Evolutionary conservation across 2,329 filamentous ascomycete genomes (phyloP), one percentile per base, ranked within the genome.

Genomic region (Dryadomyces quercus-mongolicae): DNA sequence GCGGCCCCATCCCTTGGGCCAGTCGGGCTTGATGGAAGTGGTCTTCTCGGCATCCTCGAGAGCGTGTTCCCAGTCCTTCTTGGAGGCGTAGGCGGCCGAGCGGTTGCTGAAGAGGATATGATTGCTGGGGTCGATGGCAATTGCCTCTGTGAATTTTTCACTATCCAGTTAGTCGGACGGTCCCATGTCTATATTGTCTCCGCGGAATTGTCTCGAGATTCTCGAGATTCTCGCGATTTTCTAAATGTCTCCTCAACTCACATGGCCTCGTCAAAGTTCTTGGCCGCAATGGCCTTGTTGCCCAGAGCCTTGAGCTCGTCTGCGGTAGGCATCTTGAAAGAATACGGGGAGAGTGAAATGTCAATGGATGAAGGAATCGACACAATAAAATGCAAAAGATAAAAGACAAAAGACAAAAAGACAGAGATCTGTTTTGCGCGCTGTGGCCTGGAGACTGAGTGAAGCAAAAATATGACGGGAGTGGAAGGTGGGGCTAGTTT

Each of bases 51-150:
- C 93, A 76, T 98, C 93, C 59, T 86, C 78, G 25, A 97, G 74
- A 20, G 93, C 93, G 61, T 85, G 80, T 59, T 86, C 75, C 77
- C 87, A 98, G 56, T 97, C 82, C 69, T 84, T 88, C 71, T 95
- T 86, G 53, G 93, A 96, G 47, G 92, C 88, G 66, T 95, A 81
- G 48, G 82, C 82, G 55, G 82, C 93, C 34, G 93, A 97, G 62
- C 93, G 85, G 74, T 98, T 98, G 66, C 91, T 97, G 79, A 92
- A 98, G 55, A 98, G 86, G 62, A 98, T 92, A 71, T 98, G 93
- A 71, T 98, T 98, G 58, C 76, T 74, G 51, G 91, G 85, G 59
- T 96, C 88, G 65, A 95, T 72, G 55, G 82, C 86, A 66, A 98
- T 96, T 52, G 93, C 93, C 71, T 95, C 80, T 55, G 90, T 86